Evolutionary conservation across 2,329 filamentous ascomycete genomes (phyloP), one percentile per base, ranked within the genome.

Genomic region (Camillea tinctor): DNA sequence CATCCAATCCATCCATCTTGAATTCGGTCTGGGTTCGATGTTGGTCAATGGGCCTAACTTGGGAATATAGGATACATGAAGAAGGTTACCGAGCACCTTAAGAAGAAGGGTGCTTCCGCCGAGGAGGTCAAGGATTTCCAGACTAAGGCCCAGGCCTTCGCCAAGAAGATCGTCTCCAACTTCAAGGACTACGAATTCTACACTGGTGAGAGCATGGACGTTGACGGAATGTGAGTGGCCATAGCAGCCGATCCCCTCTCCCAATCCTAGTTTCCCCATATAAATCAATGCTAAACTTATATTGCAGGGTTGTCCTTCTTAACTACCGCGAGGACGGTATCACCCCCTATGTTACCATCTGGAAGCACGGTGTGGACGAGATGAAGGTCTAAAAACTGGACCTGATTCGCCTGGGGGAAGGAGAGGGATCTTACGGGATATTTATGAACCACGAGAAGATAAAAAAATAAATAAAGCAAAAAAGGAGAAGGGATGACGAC

Each of bases 161-260:
- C 91, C 79, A 97, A 96, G 83, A 87, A 86, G 75, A 84, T 97
- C 68, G 81, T 89, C 61, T 80, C 75, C 76, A 94, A 92, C 82
- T 97, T 97, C 85, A 93, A 96, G 83, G 92, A 98, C 84, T 96
- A 89, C 78, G 94, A 98, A 79, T 94, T 97, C 80, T 91, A 90
- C 80, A 92, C 90, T 71, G 93, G 94, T 81, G 89, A 95, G 84
- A 90, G 87, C 71, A 96, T 96, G 92, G 87, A 96, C 80, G 88
- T 90, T 71, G 91, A 97, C 74, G 93, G 90, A 83, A 96, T 97
- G 95, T 95, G 82, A 74, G 90, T 85, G 58, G 26, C 50, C 53
- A 59, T n/a, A n/a, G 44, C 23, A 15, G 17, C 30, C 23, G 13
- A 15, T 26, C 7, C 51, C 21, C 11, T 60, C 50, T 61, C 54